phyloP scores from a whole-genome alignment of 2,329 filamentous ascomycete genomes.

The Phoma sp. region DNA sequence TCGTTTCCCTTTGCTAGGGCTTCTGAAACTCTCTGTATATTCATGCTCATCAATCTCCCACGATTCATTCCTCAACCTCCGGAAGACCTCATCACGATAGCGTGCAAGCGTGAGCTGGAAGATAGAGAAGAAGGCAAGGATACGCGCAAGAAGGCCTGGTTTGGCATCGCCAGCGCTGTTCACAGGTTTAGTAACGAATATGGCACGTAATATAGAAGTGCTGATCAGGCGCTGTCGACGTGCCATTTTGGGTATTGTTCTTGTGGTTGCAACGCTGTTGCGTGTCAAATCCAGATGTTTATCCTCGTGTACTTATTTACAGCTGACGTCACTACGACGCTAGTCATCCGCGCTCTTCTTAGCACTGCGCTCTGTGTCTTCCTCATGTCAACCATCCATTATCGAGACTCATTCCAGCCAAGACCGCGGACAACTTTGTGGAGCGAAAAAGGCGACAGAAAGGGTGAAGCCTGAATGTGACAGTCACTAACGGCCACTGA shows the following conservation, averaged over 20 bases:
- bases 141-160: constrained; percentile 48
- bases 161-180: constrained; percentile 27
- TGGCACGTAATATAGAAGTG: constrained; percentile 45
- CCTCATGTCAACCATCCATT: constrained; percentile 5
- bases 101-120: constrained; percentile 58
- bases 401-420: constrained; percentile 1
- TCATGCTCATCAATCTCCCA: constrained; percentile 63
- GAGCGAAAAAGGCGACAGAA: background rate
- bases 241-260: constrained; percentile 37
- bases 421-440: background rate
- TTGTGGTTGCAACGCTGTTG: constrained; percentile 1
- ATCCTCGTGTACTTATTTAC: background rate
- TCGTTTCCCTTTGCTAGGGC: constrained; percentile 46
- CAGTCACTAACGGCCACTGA: background rate
- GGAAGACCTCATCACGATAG: constrained; percentile 57
- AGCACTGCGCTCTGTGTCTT: background rate
- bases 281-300: background rate
- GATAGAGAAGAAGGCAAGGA: constrained; percentile 62
- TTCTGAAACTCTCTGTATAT: constrained; percentile 61
- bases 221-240: constrained; percentile 45
- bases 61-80: constrained; percentile 55
- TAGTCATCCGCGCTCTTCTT: constrained; percentile 5
- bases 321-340: constrained; percentile 10
- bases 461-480: background rate
- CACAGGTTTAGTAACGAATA: constrained; percentile 35